Conservation (phyloP, 1,284 basidiomycete species). For the Pseudozyma thailandica region DNA sequence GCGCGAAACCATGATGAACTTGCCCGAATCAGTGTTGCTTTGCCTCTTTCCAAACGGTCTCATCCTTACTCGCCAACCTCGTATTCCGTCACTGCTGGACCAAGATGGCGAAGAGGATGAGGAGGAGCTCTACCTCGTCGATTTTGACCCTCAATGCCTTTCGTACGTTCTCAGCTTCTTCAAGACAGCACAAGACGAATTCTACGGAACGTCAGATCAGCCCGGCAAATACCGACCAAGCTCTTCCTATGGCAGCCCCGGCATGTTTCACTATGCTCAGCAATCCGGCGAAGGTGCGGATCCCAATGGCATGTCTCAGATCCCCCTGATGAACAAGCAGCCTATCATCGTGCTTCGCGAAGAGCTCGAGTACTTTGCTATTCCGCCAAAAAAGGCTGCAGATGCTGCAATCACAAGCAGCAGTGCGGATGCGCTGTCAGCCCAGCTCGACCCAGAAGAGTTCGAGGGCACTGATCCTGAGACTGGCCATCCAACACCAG, state of each 20-base stretch:
- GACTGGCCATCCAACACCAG: slow-evolving; percentile 80
- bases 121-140: slow-evolving; percentile 93
- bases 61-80: slow-evolving; percentile 86
- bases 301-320: slow-evolving; percentile 68
- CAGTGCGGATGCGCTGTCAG: not conserved
- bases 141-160: slow-evolving; percentile 97
- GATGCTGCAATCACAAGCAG: not conserved
- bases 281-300: slow-evolving; percentile 66
- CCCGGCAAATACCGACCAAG: slow-evolving; percentile 80
- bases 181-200: slow-evolving; percentile 83
- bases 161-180: slow-evolving; percentile 92
- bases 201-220: slow-evolving; percentile 84
- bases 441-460: slow-evolving; percentile 17
- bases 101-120: slow-evolving; percentile 75
- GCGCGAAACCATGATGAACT: slow-evolving; percentile 96
- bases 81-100: slow-evolving; percentile 66
- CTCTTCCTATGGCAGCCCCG: slow-evolving; percentile 55
- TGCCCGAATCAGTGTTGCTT: slow-evolving; percentile 94
- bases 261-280: slow-evolving; percentile 31
- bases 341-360: slow-evolving; percentile 98
- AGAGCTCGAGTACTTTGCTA: slow-evolving; percentile 97
- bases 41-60: slow-evolving; percentile 98
- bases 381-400: slow-evolving; percentile 72
- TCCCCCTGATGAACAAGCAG: slow-evolving; percentile 89
- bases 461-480: slow-evolving; percentile 68